Base-by-base conservation (phyloP, 768 basidiomycete species). In the Artomyces pyxidatus region DNA sequence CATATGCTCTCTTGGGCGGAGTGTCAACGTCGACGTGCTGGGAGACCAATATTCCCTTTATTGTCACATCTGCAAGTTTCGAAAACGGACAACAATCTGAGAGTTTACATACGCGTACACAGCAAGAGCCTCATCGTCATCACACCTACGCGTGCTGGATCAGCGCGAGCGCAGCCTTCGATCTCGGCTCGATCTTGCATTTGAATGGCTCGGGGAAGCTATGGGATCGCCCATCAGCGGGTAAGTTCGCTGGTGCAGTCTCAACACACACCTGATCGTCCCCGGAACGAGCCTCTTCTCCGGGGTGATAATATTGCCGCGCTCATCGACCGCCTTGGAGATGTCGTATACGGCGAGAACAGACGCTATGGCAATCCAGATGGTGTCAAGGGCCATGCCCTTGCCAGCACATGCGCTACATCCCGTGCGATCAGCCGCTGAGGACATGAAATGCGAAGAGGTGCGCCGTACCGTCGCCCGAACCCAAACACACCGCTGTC, bases 301-400 rank as follows among this genome's bases (percentile, higher is more conserved):
- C 12, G 54, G 54, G 1, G 48, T 54, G 6, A 56, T 50, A 3
- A 49, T 12, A 11, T 49, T 35, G 9, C 54, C 54, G 17, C 22
- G n/a, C 22, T 49, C 42, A 19, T 53, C 52, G 10, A 49, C 32
- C 6, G 45, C 45, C 41, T 54, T 56, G 7, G 23, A 40, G 21
- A 56, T 54, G 10, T 54, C 46, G 28, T 49, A 56, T 32, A 50
- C 47, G 12, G 52, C 45, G 23, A 56, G 46, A 19, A 56, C 29
- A 2, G 54, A 56, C 5, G 45, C 54, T 5, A 56, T 54, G 8
- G 52, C 52, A 12, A 56, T 56, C 54, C 54, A 56, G 21, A 56
- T 50, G 11, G 54, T 54, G 40, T 56, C 54, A 26, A 56, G 9
- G 7, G 54, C 54, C 52, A 56, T 49, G 11, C 23, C 37, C 27